phyloP scores from a whole-genome alignment of 352 stramenopile species.

The Salisapilia sapeloensis region DNA sequence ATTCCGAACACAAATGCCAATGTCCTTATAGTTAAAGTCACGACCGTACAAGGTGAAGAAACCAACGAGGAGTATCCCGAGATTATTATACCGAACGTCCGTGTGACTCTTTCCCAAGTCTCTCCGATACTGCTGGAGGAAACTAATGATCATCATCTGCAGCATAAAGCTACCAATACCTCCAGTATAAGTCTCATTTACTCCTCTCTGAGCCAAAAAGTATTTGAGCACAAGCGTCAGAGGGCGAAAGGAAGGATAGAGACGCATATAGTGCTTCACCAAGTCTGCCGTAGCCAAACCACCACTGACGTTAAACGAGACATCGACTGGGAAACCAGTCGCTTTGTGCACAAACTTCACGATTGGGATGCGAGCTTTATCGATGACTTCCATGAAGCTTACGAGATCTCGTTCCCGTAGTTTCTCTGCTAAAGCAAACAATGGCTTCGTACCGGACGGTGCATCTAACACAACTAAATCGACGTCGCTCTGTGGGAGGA shows the following conservation, averaged over 20 bases:
- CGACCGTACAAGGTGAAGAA: conserved; percentile 92
- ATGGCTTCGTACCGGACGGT: conserved; percentile 23
- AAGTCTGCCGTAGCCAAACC: conserved; percentile 77
- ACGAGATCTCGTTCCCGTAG: conserved; percentile 54
- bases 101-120: conserved; percentile 25
- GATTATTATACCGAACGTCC: conserved; percentile 71
- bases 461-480: conserved; percentile 86
- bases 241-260: conserved; percentile 84
- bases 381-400: conserved; percentile 89
- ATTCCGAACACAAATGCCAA: conserved; percentile 85
- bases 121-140: conserved; percentile 82
- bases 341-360: conserved; percentile 91
- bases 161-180: conserved; percentile 89
- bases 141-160: conserved; percentile 92
- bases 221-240: conserved; percentile 92
- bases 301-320: conserved; percentile 83
- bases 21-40: conserved; percentile 88
- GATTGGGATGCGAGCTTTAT: conserved; percentile 89
- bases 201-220: conserved; percentile 83
- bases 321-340: conserved; percentile 81
- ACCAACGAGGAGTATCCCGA: conserved; percentile 85
- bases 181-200: conserved; percentile 92
- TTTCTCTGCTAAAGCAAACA: conserved; percentile 31
- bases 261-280: conserved; percentile 83
- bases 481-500: conserved; percentile 86